Evolutionary conservation across 2,329 filamentous ascomycete genomes (phyloP), one percentile per base, ranked within the genome.

Genomic region (Phoma herbarum): DNA sequence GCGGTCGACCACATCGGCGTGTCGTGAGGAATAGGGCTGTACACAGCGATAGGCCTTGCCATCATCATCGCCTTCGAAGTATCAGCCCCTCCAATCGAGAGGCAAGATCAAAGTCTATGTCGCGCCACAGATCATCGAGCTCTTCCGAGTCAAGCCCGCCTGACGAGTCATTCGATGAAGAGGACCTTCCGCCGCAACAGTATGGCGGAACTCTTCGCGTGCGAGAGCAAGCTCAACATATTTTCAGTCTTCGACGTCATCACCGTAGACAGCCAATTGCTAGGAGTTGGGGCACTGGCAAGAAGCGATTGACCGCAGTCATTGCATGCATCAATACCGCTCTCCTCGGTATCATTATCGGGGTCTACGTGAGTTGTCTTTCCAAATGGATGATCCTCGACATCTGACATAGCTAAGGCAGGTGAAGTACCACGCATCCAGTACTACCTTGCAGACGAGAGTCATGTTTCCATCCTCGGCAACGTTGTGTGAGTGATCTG

Each of bases 351-450:
- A 79, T 90, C 25, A 80, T 92, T 22, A 80, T 91, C 57, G 90
- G 91, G 0, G 89, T 93, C 22, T 94, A 93, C 72, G 81, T 79
- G 60, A 69, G 79, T 58, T 20, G 10, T 9, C 6, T 35, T 9
- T 16, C 50, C 4, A 33, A 1, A 25, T 5, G 12, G 3, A 47
- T n/a, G n/a, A n/a, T 31, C 29, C 12, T 23, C 12, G 11, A 31
- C 57, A 9, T 62, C 54, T 67, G 29, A 70, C 35, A 39, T 3
- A 23, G 11, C 16, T 2, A 25, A 67, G 79, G 88, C 89, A 53
- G 91, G 90, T 3, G 84, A 92, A 65, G 90, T 92, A 0, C 90
- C 90, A n/a, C 86, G 87, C 3, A 91, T 93, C 25, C 90, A 93
- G 71, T 92, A 92, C 73, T 88, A 87, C 67, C 85, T 93, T 62